phyloP scores from a whole-genome alignment of 306 rosid genomes.

The Corylus americana region DNA sequence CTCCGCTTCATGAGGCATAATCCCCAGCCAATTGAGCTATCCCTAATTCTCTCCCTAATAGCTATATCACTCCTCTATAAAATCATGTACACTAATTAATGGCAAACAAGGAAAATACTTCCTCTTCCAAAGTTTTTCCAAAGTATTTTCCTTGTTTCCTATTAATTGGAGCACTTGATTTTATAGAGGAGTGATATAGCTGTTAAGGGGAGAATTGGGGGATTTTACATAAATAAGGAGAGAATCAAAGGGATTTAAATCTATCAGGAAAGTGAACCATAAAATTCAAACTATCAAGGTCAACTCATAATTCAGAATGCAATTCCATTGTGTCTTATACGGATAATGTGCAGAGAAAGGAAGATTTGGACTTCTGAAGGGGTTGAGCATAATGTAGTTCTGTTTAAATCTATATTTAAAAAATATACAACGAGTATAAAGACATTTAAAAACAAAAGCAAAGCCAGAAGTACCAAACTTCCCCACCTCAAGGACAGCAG shows the following conservation, averaged over 20 bases:
- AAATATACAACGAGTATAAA: constrained; percentile 15
- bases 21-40: too few relatives aligned
- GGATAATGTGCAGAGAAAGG: not conserved
- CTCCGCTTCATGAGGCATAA: too few relatives aligned
- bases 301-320: not conserved
- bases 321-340: not conserved
- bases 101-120: not conserved
- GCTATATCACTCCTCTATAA: too few relatives aligned
- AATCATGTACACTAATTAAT: not conserved
- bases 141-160: not conserved
- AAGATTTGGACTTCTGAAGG: not conserved
- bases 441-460: constrained; percentile 42
- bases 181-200: too few relatives aligned
- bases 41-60: not conserved
- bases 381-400: not conserved
- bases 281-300: not conserved
- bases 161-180: not conserved
- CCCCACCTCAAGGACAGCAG: constrained; percentile 98
- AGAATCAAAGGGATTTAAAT: too few relatives aligned
- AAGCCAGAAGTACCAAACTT: constrained; percentile 49
- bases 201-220: not conserved
- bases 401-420: not conserved
- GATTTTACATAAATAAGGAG: too few relatives aligned
- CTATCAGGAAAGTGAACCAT: too few relatives aligned
- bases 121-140: too few relatives aligned